Conservation (phyloP, 371 early-diverging fungal genomes). For the Gilbertella persicaria region DNA sequence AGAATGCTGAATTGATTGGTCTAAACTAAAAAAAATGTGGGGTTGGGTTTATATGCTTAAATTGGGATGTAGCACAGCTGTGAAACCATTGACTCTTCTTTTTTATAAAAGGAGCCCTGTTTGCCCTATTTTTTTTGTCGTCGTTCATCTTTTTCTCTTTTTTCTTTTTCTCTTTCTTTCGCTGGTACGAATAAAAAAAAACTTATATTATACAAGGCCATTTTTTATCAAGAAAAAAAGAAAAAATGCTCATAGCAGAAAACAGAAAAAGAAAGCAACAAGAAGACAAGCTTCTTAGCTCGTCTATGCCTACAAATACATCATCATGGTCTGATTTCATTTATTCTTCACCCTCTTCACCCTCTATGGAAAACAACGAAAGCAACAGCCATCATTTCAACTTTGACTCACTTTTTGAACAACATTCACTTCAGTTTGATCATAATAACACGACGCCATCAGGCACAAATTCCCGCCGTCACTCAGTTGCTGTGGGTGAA, state of each 20-base stretch:
- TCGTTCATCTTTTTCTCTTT: constrained; percentile 2
- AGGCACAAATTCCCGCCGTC: constrained; percentile 24
- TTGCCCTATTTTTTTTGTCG: neutral
- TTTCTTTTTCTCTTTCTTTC: constrained; percentile 5
- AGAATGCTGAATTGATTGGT: constrained; percentile 31
- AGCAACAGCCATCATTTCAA: constrained; percentile 2
- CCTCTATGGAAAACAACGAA: constrained; percentile 14
- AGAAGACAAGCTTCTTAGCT: constrained; percentile 14
- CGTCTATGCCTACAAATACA: constrained; percentile 17
- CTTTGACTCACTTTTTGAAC: constrained; percentile 18
- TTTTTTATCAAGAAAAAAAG: too few species aligned
- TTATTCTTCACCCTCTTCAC: constrained; percentile 36
- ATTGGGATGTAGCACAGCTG: constrained; percentile 11
- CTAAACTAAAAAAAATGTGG: constrained; percentile 27
- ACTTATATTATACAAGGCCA: neutral
- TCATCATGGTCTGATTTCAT: constrained; percentile 38
- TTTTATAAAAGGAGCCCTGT: constrained; percentile 5
- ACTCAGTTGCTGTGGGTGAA: constrained; percentile 34
- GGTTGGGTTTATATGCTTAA: constrained; percentile 17
- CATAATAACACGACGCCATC: constrained; percentile 1
- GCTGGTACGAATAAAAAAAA: constrained; percentile 21
- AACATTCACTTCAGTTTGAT: constrained; percentile 12
- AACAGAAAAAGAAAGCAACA: constrained; percentile 31
- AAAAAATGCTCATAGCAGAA: constrained; percentile 14
- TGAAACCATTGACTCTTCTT: constrained; percentile 6